Evolutionary conservation across 148 eudicot genomes (phyloP).

Genomic region (Arbutus unedo): DNA sequence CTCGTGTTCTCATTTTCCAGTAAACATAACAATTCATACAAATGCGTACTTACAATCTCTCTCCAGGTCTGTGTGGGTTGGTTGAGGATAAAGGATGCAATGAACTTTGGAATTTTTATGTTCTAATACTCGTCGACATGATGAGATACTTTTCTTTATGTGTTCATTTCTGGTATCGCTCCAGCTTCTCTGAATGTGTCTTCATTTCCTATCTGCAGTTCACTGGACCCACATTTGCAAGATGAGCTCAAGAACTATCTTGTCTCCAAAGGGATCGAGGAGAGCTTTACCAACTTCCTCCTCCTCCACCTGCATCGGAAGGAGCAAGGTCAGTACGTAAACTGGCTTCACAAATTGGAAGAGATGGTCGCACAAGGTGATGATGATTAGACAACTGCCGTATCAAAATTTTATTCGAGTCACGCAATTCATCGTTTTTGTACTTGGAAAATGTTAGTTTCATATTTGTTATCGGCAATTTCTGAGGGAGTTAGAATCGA

Average conservation of each 20-base stretch:
- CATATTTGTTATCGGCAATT: too few species aligned
- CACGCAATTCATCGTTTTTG: too few species aligned
- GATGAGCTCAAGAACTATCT: conserved; percentile 58
- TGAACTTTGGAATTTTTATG: not conserved
- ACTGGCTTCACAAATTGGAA: conserved; percentile 70
- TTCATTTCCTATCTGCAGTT: conserved; percentile 31
- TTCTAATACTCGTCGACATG: not conserved
- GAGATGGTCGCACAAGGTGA: not conserved
- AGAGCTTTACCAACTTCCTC: conserved; percentile 48
- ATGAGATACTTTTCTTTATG: not conserved
- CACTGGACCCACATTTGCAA: conserved; percentile 53
- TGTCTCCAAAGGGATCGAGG: conserved; percentile 51
- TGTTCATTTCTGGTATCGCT: not conserved
- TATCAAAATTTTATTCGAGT: too few species aligned
- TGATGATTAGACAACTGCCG: too few species aligned
- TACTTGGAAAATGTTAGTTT: too few species aligned
- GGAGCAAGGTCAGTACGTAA: conserved; percentile 73
- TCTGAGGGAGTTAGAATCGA: too few species aligned
- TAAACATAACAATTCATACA: too few species aligned
- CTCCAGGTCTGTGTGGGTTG: not conserved
- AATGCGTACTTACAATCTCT: not conserved
- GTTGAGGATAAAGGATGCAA: not conserved
- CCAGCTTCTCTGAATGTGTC: not conserved
- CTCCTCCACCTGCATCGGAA: conserved; percentile 61
- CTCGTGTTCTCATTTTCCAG: too few species aligned